phyloP scores from a whole-genome alignment of 2,329 filamentous ascomycete species.

The Diplodia intermedia region DNA sequence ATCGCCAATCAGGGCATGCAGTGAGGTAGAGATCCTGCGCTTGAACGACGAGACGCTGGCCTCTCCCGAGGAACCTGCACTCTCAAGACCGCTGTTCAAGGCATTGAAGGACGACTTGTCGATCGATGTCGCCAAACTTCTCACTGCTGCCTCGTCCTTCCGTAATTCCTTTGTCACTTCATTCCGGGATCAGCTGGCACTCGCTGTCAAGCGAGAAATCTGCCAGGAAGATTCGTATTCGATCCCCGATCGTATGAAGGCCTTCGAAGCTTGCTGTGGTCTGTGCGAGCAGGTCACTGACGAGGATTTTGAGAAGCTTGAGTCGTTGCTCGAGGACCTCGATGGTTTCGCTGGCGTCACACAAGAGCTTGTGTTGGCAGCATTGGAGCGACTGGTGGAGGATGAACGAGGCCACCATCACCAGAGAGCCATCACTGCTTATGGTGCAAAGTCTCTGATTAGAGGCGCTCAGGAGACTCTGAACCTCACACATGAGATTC shows the following conservation, averaged over 20 bases:
- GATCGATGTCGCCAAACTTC: slow-evolving; percentile 65
- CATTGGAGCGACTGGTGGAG: slow-evolving; percentile 58
- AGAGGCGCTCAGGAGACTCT: slow-evolving; percentile 81
- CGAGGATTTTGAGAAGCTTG: slow-evolving; percentile 76
- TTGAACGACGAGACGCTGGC: slow-evolving; percentile 66
- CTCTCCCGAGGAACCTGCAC: slow-evolving; percentile 34
- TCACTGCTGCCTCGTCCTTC: slow-evolving; percentile 74
- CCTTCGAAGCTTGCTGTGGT: slow-evolving; percentile 78
- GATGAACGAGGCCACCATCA: slow-evolving; percentile 48
- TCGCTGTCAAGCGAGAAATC: slow-evolving; percentile 73
- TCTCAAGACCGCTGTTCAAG: slow-evolving; percentile 47
- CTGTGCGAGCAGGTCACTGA: slow-evolving; percentile 82
- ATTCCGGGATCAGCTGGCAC: slow-evolving; percentile 71
- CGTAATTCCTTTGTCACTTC: slow-evolving; percentile 72
- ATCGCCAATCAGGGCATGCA: slow-evolving; percentile 80
- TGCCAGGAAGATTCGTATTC: slow-evolving; percentile 70
- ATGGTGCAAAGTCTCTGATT: slow-evolving; percentile 77
- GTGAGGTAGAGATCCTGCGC: slow-evolving; percentile 74
- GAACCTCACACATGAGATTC: slow-evolving; percentile 72
- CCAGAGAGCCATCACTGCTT: slow-evolving; percentile 67
- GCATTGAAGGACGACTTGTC: slow-evolving; percentile 58
- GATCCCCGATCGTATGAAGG: slow-evolving; percentile 72
- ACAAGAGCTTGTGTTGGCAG: slow-evolving; percentile 60
- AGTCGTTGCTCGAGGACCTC: slow-evolving; percentile 71
- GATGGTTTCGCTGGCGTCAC: slow-evolving; percentile 59